These are phyloP conservation scores for Lepidium aucheri DNA, from an alignment of 345 rosid genomes.

Conservation along the genomic window DNA sequence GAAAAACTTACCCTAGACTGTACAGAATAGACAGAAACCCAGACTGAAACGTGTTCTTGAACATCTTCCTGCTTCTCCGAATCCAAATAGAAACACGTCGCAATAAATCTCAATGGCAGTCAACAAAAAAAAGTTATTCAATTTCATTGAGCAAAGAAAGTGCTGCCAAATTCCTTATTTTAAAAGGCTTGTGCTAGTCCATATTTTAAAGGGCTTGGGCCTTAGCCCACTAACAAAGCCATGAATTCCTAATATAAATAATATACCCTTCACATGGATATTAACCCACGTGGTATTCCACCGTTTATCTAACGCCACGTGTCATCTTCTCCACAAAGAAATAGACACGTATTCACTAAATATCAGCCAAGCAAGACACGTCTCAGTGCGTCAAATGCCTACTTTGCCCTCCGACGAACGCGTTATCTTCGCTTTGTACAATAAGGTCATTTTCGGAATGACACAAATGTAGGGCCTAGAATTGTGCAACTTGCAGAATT, in stretches of 20 bases:
- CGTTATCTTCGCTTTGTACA: background rate
- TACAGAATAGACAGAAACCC: slow-evolving; percentile 76
- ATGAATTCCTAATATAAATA: background rate
- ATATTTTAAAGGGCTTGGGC: background rate
- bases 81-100: background rate
- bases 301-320: slow-evolving; percentile 17
- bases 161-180: background rate
- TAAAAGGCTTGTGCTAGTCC: background rate
- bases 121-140: background rate
- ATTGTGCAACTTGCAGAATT: slow-evolving; percentile 16
- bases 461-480: background rate
- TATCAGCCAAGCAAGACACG: slow-evolving; percentile 24
- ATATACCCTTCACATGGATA: background rate
- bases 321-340: slow-evolving; percentile 6
- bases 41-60: slow-evolving; percentile 81
- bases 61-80: slow-evolving; percentile 38
- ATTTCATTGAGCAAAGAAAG: background rate
- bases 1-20: slow-evolving; percentile 53
- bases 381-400: background rate
- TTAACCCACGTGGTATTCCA: slow-evolving; percentile 11
- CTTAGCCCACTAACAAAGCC: background rate
- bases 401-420: background rate
- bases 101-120: background rate
- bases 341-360: background rate
- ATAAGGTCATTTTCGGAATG: slow-evolving; percentile 15